Conservation (phyloP, 1,284 basidiomycete genomes). For the Naganishia albida region DNA sequence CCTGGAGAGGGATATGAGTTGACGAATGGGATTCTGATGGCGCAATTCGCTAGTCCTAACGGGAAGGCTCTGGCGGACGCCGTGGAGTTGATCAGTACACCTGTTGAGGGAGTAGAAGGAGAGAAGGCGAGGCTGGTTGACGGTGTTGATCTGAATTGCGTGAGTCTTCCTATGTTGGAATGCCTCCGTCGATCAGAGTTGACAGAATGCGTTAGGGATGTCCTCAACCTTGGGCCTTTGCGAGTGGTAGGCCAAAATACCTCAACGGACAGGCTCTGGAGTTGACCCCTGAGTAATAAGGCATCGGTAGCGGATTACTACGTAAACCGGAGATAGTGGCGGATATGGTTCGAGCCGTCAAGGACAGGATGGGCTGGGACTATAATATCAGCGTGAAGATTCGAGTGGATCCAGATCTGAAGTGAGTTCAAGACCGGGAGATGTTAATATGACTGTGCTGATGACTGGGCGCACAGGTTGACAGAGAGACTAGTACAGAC, state of each 20-base stretch:
- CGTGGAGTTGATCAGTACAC: constrained; percentile 58
- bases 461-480: constrained; percentile 41
- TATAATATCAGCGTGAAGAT: constrained; percentile 65
- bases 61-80: constrained; percentile 60
- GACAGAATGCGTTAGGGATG: constrained; percentile 47
- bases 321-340: constrained; percentile 61
- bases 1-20: constrained; percentile 44
- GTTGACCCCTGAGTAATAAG: constrained; percentile 47
- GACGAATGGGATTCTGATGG: constrained; percentile 59
- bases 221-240: constrained; percentile 60
- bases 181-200: not conserved
- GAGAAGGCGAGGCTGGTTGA: constrained; percentile 52
- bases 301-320: constrained; percentile 62
- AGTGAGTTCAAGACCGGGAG: constrained; percentile 42
- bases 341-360: constrained; percentile 61
- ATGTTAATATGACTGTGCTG: not conserved
- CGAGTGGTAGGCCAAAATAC: constrained; percentile 7
- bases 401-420: constrained; percentile 59
- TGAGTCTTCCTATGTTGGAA: constrained; percentile 8
- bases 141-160: constrained; percentile 63
- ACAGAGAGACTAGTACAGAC: constrained; percentile 60
- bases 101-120: constrained; percentile 38
- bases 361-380: constrained; percentile 58
- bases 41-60: constrained; percentile 62
- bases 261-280: too few species aligned